Conservation (phyloP, 176 grass and related monocot species). For the Chloris gayana region DNA sequence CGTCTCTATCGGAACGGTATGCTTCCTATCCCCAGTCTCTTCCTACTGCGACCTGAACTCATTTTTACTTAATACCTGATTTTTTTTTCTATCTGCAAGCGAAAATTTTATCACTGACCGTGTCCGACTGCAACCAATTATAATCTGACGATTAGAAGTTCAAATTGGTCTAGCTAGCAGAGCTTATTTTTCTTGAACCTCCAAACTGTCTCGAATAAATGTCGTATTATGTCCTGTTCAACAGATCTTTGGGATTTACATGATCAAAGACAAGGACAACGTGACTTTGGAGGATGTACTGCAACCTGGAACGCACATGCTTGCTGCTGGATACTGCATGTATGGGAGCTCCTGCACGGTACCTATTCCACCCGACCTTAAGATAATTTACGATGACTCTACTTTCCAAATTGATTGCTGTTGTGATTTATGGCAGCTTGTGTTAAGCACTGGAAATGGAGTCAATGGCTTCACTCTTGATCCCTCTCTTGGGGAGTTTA, state of each 20-base stretch:
- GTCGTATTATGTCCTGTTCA: background rate
- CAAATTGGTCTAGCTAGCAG: background rate
- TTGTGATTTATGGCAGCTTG: constrained; percentile 44
- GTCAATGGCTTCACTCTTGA: constrained; percentile 84
- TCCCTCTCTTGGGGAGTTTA: constrained; percentile 81
- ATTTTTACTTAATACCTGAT: background rate
- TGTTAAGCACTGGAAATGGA: constrained; percentile 79
- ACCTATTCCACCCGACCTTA: background rate
- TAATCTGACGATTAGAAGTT: background rate
- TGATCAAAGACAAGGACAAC: constrained; percentile 69
- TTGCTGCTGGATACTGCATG: constrained; percentile 98
- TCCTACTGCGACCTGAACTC: background rate
- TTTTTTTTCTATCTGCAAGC: background rate
- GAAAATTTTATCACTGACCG: background rate
- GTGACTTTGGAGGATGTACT: constrained; percentile 74
- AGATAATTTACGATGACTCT: background rate
- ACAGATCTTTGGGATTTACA: constrained; percentile 88
- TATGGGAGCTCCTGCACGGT: constrained; percentile 98
- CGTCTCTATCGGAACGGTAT: constrained; percentile 96
- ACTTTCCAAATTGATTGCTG: background rate
- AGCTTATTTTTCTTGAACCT: background rate
- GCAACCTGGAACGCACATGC: constrained; percentile 86
- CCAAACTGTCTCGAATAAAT: background rate
- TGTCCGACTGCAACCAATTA: background rate
- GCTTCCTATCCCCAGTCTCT: background rate